Conservation (phyloP, 495 filamentous ascomycete genomes). For the Copromyces sp. region DNA sequence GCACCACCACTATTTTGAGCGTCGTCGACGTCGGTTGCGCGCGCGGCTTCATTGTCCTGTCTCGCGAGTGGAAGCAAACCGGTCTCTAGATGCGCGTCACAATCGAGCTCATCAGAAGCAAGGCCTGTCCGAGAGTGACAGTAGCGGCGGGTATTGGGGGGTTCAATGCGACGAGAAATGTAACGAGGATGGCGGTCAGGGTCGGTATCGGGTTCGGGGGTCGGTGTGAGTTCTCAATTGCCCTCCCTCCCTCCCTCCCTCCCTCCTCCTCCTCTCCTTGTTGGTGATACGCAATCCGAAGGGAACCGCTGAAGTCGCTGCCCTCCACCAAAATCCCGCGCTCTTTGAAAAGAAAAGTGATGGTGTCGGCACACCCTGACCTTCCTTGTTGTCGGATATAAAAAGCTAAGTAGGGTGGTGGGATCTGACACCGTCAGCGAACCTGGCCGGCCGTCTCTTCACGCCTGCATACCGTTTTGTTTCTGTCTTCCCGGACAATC, state of each 20-base stretch:
- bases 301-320: neutral
- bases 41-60: slow-evolving; percentile 41
- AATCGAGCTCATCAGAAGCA: neutral
- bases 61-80: slow-evolving; percentile 11
- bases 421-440: neutral
- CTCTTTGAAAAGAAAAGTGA: neutral
- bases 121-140: neutral
- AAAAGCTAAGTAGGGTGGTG: neutral
- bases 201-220: slow-evolving; percentile 15
- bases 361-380: neutral
- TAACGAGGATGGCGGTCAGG: slow-evolving; percentile 12
- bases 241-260: neutral
- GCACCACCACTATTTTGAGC: slow-evolving; percentile 14
- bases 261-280: neutral
- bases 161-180: neutral
- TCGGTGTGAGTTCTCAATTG: slow-evolving; percentile 8
- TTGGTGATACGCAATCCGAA: neutral
- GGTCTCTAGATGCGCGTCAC: neutral
- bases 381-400: neutral
- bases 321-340: neutral
- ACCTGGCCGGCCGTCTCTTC: neutral
- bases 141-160: neutral
- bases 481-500: neutral
- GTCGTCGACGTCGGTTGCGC: slow-evolving; percentile 24
- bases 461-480: neutral